phyloP scores from a whole-genome alignment of 805 yeast species.

The Yarrowia osloensis region DNA sequence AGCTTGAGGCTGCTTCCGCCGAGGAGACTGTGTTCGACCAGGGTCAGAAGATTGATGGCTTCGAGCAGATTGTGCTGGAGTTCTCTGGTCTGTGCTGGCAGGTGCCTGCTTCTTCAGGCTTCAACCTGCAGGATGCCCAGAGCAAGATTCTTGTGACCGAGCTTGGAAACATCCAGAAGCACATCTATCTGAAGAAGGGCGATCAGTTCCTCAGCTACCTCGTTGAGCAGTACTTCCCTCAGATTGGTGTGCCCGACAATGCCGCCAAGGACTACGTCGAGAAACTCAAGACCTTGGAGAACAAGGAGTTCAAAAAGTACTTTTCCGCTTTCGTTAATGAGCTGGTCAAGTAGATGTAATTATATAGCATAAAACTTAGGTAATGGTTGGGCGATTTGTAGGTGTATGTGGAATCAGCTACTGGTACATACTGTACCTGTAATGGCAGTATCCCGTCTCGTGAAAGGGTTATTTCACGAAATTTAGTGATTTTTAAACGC shows the following conservation, averaged over 20 bases:
- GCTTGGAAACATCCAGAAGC: conserved; percentile 65
- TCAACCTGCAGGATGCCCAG: conserved; percentile 77
- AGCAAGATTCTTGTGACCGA: conserved; percentile 74
- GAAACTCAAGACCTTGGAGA: conserved; percentile 56
- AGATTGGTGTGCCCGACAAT: conserved; percentile 59
- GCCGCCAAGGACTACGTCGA: conserved; percentile 63
- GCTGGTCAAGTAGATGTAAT: conserved; percentile 29
- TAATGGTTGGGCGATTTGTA: background rate
- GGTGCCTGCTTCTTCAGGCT: conserved; percentile 71
- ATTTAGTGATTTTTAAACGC: background rate
- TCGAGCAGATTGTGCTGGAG: conserved; percentile 67
- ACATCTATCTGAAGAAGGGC: conserved; percentile 55
- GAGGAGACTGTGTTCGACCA: conserved; percentile 58
- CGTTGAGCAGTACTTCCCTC: conserved; percentile 51
- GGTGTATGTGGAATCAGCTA: too few relatives aligned
- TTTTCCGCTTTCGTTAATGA: conserved; percentile 51
- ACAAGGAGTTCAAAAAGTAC: conserved; percentile 70
- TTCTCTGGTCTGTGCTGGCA: conserved; percentile 71
- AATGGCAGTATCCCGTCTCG: too few relatives aligned
- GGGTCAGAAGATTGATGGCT: conserved; percentile 62
- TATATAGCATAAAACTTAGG: conserved; percentile 13
- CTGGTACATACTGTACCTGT: too few relatives aligned
- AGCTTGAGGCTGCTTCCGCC: conserved; percentile 46
- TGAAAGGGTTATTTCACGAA: too few relatives aligned
- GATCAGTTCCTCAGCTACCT: conserved; percentile 56